Evolutionary conservation across 75 land plant species (phyloP).

Genomic region (Adiantum capillusveneris): DNA sequence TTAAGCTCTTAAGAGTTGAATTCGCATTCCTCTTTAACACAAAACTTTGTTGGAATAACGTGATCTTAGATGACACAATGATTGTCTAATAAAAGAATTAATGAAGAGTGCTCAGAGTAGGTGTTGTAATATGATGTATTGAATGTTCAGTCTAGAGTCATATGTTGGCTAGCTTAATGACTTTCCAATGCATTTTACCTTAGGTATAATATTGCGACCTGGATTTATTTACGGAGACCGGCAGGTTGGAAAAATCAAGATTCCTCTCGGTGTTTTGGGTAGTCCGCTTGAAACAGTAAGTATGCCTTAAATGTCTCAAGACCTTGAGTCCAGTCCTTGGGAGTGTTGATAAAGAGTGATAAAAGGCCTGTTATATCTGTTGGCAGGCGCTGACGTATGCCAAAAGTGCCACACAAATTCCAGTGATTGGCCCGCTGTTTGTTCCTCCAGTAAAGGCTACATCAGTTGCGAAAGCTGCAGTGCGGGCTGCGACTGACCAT

Average conservation of each 20-base stretch:
- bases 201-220: constrained; percentile 92
- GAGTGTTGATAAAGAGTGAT: no score
- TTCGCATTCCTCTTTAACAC: no score
- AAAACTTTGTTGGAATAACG: no score
- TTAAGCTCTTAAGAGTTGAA: no score
- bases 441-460: constrained; percentile 81
- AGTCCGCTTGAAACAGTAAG: constrained; percentile 76
- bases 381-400: constrained; percentile 62
- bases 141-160: no score
- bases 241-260: constrained; percentile 74
- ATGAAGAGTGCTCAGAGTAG: no score
- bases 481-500: constrained; percentile 75
- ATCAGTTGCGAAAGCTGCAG: constrained; percentile 72
- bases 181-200: neutral
- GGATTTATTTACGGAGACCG: constrained; percentile 97
- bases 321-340: no score
- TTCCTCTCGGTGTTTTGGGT: constrained; percentile 85
- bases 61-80: no score
- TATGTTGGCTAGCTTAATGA: no score
- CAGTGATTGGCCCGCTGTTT: constrained; percentile 73
- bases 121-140: no score
- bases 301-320: no score
- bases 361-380: neutral
- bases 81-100: no score
- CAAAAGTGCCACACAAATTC: constrained; percentile 57